A percentile compares a stretch with the other conserved stretches of the same genome.
These are phyloP conservation scores for Chaetomiaceae sp. DNA, from an alignment of 2,329 filamentous ascomycete genomes.

Conservation along the genomic window DNA sequence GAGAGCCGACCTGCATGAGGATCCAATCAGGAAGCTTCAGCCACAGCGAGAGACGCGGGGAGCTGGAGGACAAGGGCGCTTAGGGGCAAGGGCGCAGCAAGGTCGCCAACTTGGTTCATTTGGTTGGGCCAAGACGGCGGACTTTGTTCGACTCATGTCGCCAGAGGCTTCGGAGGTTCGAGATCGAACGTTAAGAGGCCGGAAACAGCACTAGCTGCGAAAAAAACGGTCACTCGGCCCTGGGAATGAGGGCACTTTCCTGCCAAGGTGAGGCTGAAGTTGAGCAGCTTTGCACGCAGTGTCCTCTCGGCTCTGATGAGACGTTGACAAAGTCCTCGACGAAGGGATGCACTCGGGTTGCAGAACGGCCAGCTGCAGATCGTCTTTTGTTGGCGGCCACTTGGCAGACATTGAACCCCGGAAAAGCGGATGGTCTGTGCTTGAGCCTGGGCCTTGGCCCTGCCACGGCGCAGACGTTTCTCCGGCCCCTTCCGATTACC, in stretches of 20 bases:
- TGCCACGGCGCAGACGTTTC: not conserved
- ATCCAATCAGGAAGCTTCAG: constrained; percentile 17
- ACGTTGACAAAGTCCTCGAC: too few relatives aligned
- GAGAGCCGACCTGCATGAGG: constrained; percentile 9
- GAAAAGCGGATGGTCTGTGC: too few relatives aligned
- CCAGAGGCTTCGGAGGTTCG: not conserved
- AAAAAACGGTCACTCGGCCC: not conserved
- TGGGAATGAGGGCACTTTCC: not conserved
- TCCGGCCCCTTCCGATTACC: not conserved
- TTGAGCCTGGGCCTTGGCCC: not conserved
- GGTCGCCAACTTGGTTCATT: constrained; percentile 12
- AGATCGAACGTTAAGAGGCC: not conserved
- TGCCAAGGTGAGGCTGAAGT: not conserved
- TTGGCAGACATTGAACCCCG: too few relatives aligned
- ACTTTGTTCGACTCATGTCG: not conserved
- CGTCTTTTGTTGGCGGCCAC: not conserved
- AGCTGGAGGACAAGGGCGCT: constrained; percentile 23
- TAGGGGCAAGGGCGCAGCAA: constrained; percentile 13
- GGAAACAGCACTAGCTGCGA: not conserved
- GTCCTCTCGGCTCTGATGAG: too few relatives aligned
- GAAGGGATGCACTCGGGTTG: too few relatives aligned
- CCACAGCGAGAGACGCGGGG: constrained; percentile 16
- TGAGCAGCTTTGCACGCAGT: not conserved
- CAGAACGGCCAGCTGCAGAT: too few relatives aligned
- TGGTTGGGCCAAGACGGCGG: constrained; percentile 21